Base-by-base conservation (phyloP, 2,329 filamentous ascomycete genomes). In the Botrytis fabae region DNA sequence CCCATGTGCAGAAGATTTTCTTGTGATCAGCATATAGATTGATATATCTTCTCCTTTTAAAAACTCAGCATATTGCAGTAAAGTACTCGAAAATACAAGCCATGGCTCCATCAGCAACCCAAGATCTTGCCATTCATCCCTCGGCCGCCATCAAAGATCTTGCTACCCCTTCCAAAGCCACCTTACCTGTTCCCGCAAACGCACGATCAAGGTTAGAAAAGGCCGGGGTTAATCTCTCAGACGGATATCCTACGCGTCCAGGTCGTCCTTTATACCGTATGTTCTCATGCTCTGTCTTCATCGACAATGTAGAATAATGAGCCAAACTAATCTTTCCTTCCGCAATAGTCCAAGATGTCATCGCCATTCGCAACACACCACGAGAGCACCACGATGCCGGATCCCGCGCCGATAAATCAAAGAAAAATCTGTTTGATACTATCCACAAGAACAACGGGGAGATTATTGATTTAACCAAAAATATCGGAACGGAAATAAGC, bases 191-290 rank as follows among this genome's bases (percentile, higher is more conserved):
- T 10, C 92, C 92, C 4, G 84, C 84, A 16, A 77, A 86, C 1
- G 83, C 91, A 1, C 84, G 85, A 1, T 83, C 85, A 66, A 86
- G 91, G 6, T 84, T 93, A 0, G 87, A 89, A 76, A 92, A 91
- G 75, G 90, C 90, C 0, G 91, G 89, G 1, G 86, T 93, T 70
- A 90, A 94, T 78, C 84, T 93, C 2, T 91, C 89, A 0, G 82
- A 88, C 1, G 92, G 91, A 0, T 93, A 93, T 76, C 92, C 92
- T 0, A 93, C 93, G 77, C 87, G 91, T 0, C 91, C 91, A 1
- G 86, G 88, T 0, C 85, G 86, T 65, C 91, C 92, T 0, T 82
- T 93, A 1, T 93, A 90, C 76, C 83, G 70, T 71, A 42, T 42
- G 69, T 65, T 12, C 9, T 7, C 5, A 20, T 14, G 8, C 10